phyloP scores from a whole-genome alignment of 2,329 filamentous ascomycete genomes.

The Fusarium chuoi region DNA sequence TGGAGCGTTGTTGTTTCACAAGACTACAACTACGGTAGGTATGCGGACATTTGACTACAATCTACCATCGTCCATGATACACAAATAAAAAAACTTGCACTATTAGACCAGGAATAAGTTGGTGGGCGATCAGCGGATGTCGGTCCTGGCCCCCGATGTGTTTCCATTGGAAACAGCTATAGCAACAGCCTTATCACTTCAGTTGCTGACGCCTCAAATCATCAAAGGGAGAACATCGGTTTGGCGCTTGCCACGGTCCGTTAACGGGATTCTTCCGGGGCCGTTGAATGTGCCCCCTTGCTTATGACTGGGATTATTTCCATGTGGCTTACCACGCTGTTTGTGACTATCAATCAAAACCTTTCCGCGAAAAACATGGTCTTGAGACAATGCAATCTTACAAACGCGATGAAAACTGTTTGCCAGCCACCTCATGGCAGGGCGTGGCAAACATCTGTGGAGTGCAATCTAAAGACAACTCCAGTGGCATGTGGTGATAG shows the following conservation, averaged over 20 bases:
- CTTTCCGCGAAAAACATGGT: slow-evolving; percentile 26
- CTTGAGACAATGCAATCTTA: slow-evolving; percentile 30
- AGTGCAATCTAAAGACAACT: slow-evolving; percentile 11
- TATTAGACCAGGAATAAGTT: neutral
- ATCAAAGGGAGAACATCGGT: slow-evolving; percentile 23
- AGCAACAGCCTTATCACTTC: neutral
- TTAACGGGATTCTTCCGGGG: slow-evolving; percentile 25
- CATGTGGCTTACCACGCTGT: slow-evolving; percentile 31
- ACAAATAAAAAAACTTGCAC: slow-evolving; percentile 6
- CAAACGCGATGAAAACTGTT: neutral
- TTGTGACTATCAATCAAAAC: slow-evolving; percentile 10
- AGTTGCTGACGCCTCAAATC: neutral
- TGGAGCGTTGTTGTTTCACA: slow-evolving; percentile 20
- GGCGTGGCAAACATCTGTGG: slow-evolving; percentile 9
- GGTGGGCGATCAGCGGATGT: neutral
- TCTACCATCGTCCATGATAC: neutral
- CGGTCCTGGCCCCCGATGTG: slow-evolving; percentile 1
- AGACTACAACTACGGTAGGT: neutral
- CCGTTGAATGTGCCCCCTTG: slow-evolving; percentile 33
- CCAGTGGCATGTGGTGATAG: slow-evolving; percentile 28
- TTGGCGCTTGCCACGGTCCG: slow-evolving; percentile 28
- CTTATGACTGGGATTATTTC: slow-evolving; percentile 19
- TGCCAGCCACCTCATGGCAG: slow-evolving; percentile 36
- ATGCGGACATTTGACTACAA: neutral
- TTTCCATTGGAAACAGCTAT: neutral